Conservation (phyloP, 2,329 filamentous ascomycete genomes). For the Eutypa lata region DNA sequence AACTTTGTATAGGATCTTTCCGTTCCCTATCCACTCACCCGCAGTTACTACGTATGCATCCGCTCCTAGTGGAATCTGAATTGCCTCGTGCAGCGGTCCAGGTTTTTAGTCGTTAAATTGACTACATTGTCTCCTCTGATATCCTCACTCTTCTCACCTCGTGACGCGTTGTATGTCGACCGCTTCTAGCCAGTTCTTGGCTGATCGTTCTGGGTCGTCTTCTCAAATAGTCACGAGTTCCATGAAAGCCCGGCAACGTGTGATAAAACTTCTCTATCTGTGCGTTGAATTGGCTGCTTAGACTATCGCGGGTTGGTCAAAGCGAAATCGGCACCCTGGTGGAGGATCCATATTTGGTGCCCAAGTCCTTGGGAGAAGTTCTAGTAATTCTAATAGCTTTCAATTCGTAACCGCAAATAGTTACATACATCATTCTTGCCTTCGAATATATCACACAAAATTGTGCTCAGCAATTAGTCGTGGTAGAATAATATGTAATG, state of each 20-base stretch:
- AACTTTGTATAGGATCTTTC: background rate
- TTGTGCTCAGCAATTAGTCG: background rate
- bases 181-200: no score
- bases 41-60: background rate
- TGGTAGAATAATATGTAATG: background rate
- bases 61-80: background rate
- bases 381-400: background rate
- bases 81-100: background rate
- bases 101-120: no score
- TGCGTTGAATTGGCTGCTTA: background rate
- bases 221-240: background rate
- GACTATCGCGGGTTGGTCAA: background rate
- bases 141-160: no score
- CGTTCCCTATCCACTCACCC: background rate
- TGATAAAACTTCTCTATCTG: background rate
- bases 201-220: background rate
- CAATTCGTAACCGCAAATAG: background rate
- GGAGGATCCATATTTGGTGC: background rate
- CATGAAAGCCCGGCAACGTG: background rate
- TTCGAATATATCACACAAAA: no score
- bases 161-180: no score
- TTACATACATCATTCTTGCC: no score
- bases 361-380: background rate
- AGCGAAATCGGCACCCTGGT: background rate
- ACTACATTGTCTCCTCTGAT: no score